Base-by-base conservation (phyloP, 2,329 filamentous ascomycete genomes). In the Xylariaceae sp. region DNA sequence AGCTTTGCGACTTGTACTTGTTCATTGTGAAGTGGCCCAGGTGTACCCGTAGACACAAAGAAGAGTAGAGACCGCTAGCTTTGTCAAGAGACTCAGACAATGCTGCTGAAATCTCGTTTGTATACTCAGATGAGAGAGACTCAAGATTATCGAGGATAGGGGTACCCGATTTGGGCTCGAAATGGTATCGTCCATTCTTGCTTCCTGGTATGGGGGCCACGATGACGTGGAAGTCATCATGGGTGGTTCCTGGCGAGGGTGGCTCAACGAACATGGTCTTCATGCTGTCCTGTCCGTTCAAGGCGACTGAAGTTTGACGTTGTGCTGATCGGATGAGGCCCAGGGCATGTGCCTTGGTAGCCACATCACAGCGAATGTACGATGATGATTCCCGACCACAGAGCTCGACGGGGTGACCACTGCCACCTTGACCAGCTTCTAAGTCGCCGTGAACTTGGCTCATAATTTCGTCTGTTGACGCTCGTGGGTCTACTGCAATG, bases 391-490 rank as follows among this genome's bases (percentile, higher is more conserved):
- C 4, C 1, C 37, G 43, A 20, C 51, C 32, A 12, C 22, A 37
- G 39, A 56, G 41, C 7, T 53, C 44, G 11, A 59, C 37, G 0
- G 33, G 37, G 27, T 34, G 37, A n/a, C 32, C 16, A 32, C 27
- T 12, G 12, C 27, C 5, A 32, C 16, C 7, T 32, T 32, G 27
- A 8, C 27, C 27, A 32, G 7, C 69, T 19, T 50, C 57, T 7
- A 75, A 54, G 55, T 79, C 76, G 3, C 22, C 11, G 21, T 51
- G 46, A 3, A 53, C 42, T 5, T 40, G 38, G 29, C 49, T 23
- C 5, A 23, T 6, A 4, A 54, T 39, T 21, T 42, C 46, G 16
- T 22, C 20, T n/a, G n/a, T n/a, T n/a, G n/a, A n/a, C n/a, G n/a
- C n/a, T n/a, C n/a, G n/a, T n/a, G n/a, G n/a, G n/a, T n/a, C n/a